phyloP scores from a whole-genome alignment of 148 eudicot genomes.

The Silene latifolia region DNA sequence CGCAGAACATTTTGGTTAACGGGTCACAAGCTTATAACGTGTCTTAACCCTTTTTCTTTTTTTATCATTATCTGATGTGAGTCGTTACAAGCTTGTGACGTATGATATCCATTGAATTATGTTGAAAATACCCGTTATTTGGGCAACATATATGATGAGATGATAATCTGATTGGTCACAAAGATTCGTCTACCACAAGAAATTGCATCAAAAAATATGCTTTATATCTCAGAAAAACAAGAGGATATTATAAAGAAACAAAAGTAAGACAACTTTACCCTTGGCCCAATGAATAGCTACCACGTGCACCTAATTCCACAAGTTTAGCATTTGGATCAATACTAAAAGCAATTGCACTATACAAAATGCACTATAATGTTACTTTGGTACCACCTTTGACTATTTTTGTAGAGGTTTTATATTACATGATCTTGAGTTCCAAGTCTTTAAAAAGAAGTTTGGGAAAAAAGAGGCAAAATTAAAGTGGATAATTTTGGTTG shows the following conservation, averaged over 20 bases:
- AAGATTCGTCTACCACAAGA: conserved; percentile 18
- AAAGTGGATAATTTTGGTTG: neutral
- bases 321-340: conserved; percentile 11
- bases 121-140: neutral
- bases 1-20: too few relatives aligned
- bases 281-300: conserved; percentile 4
- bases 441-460: neutral
- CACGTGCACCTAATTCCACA: conserved; percentile 3
- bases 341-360: conserved; percentile 12
- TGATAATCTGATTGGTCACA: conserved; percentile 8
- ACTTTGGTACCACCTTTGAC: conserved; percentile 9
- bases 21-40: too few relatives aligned
- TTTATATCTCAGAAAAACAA: neutral
- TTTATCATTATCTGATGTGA: too few relatives aligned
- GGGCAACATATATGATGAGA: conserved; percentile 12
- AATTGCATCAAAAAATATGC: neutral
- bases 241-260: conserved; percentile 15
- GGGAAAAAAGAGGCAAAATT: too few relatives aligned
- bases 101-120: too few relatives aligned
- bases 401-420: neutral
- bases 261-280: conserved; percentile 12
- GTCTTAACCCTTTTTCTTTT: too few relatives aligned
- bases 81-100: too few relatives aligned
- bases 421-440: conserved; percentile 7
- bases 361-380: neutral